phyloP scores from a whole-genome alignment of 768 basidiomycete genomes.

The Steccherinum ochraceum region DNA sequence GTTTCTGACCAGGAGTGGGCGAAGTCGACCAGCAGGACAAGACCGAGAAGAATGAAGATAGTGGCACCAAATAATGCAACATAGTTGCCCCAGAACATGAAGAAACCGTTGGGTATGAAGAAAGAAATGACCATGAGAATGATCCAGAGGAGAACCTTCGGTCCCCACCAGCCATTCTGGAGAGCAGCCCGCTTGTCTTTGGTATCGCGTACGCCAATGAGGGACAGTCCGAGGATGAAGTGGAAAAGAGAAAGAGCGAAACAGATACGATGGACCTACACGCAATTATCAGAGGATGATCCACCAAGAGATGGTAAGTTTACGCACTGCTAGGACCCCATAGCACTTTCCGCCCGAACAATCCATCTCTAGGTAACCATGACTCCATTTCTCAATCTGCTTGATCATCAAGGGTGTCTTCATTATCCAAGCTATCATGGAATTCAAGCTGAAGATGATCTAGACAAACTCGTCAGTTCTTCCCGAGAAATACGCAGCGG shows the following conservation, averaged over 20 bases:
- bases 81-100: constrained; percentile 98
- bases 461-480: constrained; percentile 22
- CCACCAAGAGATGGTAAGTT: not conserved
- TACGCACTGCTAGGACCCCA: constrained; percentile 85
- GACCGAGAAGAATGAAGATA: constrained; percentile 92
- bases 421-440: constrained; percentile 96
- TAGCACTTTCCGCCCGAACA: constrained; percentile 92
- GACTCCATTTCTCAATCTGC: constrained; percentile 86
- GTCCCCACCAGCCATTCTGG: constrained; percentile 99
- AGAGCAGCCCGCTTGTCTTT: constrained; percentile 89
- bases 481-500: not conserved
- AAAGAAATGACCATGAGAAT: constrained; percentile 77
- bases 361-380: constrained; percentile 98
- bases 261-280: constrained; percentile 89
- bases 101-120: constrained; percentile 95
- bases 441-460: constrained; percentile 95
- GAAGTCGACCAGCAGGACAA: constrained; percentile 96
- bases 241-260: constrained; percentile 92
- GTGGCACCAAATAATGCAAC: constrained; percentile 87
- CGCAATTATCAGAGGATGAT: not conserved
- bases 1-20: constrained; percentile 98
- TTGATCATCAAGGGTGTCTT: constrained; percentile 83
- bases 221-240: constrained; percentile 64
- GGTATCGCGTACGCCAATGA: constrained; percentile 87
- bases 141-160: constrained; percentile 88